Evolutionary conservation across 2,329 filamentous ascomycete species (phyloP), one percentile per base, ranked within the genome.

Genomic region (Fusarium nisikadoi): DNA sequence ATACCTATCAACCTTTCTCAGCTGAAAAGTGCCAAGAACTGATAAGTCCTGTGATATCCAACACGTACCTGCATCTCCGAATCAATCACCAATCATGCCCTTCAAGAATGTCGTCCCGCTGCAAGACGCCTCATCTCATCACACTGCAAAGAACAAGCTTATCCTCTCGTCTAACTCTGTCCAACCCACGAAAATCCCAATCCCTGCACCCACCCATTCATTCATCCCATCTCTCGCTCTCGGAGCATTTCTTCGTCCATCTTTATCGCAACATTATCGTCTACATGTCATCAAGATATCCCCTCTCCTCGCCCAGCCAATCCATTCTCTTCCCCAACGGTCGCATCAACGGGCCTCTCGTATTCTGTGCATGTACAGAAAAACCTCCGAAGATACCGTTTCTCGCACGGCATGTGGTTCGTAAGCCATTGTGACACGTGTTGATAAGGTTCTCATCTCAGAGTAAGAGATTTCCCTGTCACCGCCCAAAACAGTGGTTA

Each of bases 101-200:
- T 11, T 5, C n/a, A 12, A 58, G 45, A 17, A 45, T 46, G 19
- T 45, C 25, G 39, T 39, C 41, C 41, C 29, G 20, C n/a, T 38
- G 46, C 46, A 27, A 41, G 33, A 43, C 29, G 36, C 6, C 29
- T 42, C 36, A 23, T 23, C 25, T 27, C 43, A 38, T 46, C 27
- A 46, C 41, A 45, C 41, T 59, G 53, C 42, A 62, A 62, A 42
- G 42, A 25, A 62, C 59, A 62, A 46, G 41, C 41, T 47, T 59
- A 39, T 58, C 35, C 9, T 23, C 16, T 36, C 36, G 3, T 17
- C 35, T 14, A 56, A 11, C 23, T 36, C 6, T 57, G 35, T 62
- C 33, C 53, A 27, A 59, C 53, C 20, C 23, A 57, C 52, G 17
- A n/a, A 33, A 42, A 35, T 42, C 9, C 17, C 20, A 14, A 25